Evolutionary conservation across 768 basidiomycete species (phyloP).

Genomic region (Strobilomyces confusus): DNA sequence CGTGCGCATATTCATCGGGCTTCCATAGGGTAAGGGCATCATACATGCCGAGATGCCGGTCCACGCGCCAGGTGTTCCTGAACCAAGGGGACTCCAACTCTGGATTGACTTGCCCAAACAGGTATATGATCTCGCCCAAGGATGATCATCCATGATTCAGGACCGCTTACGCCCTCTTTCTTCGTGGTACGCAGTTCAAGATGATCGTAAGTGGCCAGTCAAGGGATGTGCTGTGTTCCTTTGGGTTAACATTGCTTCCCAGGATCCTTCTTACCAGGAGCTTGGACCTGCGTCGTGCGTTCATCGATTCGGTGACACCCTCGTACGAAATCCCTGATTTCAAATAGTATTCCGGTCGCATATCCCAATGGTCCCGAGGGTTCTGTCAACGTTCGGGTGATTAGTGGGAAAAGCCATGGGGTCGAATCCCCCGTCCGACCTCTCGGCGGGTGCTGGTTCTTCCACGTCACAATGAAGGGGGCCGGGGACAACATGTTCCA

Average conservation of each 20-base stretch:
- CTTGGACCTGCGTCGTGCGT: constrained; percentile 58
- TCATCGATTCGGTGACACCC: constrained; percentile 1
- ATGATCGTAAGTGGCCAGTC: constrained; percentile 50
- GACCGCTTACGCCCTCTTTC: constrained; percentile 18
- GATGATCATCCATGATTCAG: not conserved
- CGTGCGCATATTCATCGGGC: not conserved
- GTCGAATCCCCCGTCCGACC: constrained; percentile 85
- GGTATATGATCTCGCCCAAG: constrained; percentile 30
- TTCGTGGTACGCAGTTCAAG: constrained; percentile 53
- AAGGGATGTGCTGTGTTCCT: not conserved
- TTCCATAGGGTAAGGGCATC: constrained; percentile 56
- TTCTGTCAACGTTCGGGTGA: constrained; percentile 70
- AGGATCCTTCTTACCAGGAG: constrained; percentile 85
- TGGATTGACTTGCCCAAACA: constrained; percentile 81
- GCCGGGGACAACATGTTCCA: constrained; percentile 68
- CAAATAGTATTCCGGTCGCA: constrained; percentile 61
- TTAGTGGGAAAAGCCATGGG: constrained; percentile 86
- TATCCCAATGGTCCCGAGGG: constrained; percentile 70
- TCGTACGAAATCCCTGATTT: not conserved
- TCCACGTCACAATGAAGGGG: constrained; percentile 69
- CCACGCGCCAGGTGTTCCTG: constrained; percentile 58
- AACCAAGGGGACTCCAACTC: constrained; percentile 82
- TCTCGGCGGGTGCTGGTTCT: constrained; percentile 92
- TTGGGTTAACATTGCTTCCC: not conserved
- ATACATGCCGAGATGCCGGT: constrained; percentile 91